Base-by-base conservation (phyloP, 2,329 filamentous ascomycete genomes). In the Fusarium clavum region DNA sequence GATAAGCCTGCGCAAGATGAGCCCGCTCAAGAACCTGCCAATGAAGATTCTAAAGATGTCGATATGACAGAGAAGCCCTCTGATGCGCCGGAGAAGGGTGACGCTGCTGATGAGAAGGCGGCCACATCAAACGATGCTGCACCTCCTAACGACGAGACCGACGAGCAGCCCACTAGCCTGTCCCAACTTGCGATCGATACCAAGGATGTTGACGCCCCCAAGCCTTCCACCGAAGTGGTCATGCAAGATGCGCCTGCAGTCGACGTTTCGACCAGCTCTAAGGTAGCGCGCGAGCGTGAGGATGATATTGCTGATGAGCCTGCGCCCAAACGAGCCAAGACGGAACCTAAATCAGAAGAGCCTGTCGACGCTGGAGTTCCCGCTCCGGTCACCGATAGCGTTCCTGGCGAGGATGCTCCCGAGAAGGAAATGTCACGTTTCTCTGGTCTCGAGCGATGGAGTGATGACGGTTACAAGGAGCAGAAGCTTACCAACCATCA, bases 281-380 rank as follows among this genome's bases (percentile, higher is more conserved):
- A 94, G 80, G 77, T 91, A 14, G 85, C 93, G 3, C 90, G 93
- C 13, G 91, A 91, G 71, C 90, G 94, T 16, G 94, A 97, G 62
- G 90, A 94, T 7, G 94, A 97, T 69, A 83, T 83, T 2, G 82
- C 82, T 16, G 78, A 79, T 13, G 88, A 93, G 69, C 94, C 91
- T 56, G 88, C 88, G 18, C 88, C 94, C 2, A 98, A 98, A 83
- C 90, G 94, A 27, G 89, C 92, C 40, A 95, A 91, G 81, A 92
- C 93, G 0, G 91, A 92, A 18, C 83, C 83, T 14, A 82, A 85
- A 45, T 81, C 81, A 2, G 82, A 83, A 32, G 79, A 81, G 49
- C 72, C 71, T n/a, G 58, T 53, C 9, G 57, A 64, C 11, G 45
- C 59, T 25, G 47, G 59, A 8, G 41, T 64, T 14, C 48, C 51